Conservation (phyloP, 192 early-diverging fungal genomes). For the Coemansia furcata region DNA sequence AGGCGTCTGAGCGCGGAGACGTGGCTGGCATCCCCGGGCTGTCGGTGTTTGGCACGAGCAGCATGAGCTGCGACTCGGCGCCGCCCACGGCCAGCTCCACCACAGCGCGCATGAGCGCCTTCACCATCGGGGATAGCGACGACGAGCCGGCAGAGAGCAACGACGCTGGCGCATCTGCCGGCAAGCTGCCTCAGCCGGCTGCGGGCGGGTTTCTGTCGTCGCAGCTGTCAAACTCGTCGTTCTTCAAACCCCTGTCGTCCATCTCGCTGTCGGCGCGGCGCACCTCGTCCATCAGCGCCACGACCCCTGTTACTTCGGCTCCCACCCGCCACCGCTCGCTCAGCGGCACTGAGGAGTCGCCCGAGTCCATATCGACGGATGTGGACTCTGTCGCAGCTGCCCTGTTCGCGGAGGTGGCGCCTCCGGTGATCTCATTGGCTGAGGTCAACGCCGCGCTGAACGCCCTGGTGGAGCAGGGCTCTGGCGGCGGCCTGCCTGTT, state of each 20-base stretch:
- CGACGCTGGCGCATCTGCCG: not conserved
- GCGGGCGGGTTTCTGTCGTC: conserved; percentile 20
- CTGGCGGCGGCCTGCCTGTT: not conserved
- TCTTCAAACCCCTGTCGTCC: conserved; percentile 51
- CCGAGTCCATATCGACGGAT: not conserved
- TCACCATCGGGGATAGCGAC: not conserved
- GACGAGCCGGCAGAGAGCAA: not conserved
- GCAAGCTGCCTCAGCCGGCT: not conserved
- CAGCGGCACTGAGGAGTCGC: not conserved
- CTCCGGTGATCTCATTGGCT: conserved; percentile 20
- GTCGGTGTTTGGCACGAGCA: not conserved
- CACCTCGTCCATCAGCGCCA: not conserved
- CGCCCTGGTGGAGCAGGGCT: conserved; percentile 13
- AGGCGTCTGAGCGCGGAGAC: not conserved
- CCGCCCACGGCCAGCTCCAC: not conserved
- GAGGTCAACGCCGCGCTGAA: conserved; percentile 36
- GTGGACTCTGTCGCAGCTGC: not conserved
- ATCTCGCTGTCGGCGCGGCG: conserved; percentile 26
- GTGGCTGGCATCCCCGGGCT: not conserved
- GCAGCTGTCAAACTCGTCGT: conserved; percentile 51
- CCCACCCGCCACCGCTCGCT: not conserved
- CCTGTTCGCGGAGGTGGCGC: not conserved
- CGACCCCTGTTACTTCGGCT: not conserved
- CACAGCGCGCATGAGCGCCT: not conserved
- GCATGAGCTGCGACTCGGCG: not conserved